A percentile compares a stretch with the other conserved stretches of the same genome.
phyloP scores from a whole-genome alignment of 106 monocot species.

The Allium cepa region DNA sequence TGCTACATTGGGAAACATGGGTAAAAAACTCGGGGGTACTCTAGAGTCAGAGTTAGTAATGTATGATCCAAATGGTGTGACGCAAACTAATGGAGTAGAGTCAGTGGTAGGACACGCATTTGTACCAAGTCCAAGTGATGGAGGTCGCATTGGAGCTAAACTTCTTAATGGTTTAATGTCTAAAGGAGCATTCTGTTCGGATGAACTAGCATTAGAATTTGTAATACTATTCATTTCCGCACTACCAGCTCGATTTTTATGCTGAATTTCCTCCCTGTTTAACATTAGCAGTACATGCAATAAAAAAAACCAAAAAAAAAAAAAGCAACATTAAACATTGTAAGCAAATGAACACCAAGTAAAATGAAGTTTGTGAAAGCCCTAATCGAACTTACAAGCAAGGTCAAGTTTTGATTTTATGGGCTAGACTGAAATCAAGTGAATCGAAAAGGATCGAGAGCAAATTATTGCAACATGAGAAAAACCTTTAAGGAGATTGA shows the following conservation, averaged over 20 bases:
- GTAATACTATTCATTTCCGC: conserved; percentile 1
- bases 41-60: conserved; percentile 3
- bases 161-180: conserved; percentile 58
- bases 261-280: no score
- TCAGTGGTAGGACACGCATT: conserved; percentile 2
- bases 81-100: conserved; percentile 35
- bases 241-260: not conserved
- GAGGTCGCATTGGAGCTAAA: conserved; percentile 74
- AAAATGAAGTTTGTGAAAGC: no score
- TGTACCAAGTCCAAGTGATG: conserved; percentile 25
- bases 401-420: no score
- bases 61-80: conserved; percentile 41
- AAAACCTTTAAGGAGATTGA: no score
- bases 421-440: no score
- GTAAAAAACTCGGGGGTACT: conserved; percentile 6
- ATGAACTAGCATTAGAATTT: not conserved
- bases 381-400: no score
- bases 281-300: no score
- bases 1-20: conserved; percentile 11
- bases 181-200: conserved; percentile 9
- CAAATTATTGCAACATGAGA: no score
- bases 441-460: no score
- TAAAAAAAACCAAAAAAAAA: no score
- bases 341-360: no score
- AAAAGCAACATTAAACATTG: no score